Base-by-base conservation (phyloP, 495 filamentous ascomycete species). In the Pseudotulostoma volvatum region DNA sequence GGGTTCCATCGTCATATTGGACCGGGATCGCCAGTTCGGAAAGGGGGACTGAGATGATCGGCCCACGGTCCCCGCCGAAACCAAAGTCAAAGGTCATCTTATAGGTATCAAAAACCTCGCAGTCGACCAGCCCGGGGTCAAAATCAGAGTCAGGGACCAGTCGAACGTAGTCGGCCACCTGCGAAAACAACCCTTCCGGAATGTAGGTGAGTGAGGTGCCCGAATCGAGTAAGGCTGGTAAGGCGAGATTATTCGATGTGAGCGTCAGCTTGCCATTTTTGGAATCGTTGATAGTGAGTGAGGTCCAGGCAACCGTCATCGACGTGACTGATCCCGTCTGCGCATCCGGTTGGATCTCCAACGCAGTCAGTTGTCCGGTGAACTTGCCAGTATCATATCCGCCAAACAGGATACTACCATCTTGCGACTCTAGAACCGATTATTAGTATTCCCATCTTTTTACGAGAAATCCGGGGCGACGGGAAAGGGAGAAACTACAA, bases 161-260 rank as follows among this genome's bases (percentile, higher is more conserved):
- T 60, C 70, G 60, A 82, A 87, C 44, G 60, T 65, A 33, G 83
- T 53, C 2, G 59, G 63, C 11, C 3, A 43, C 14, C 60, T 52
- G 23, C 57, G 61, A 37, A 13, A 66, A 66, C 40, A 86, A 57
- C 42, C 61, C 42, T 44, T 80, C 56, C 13, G 82, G 84, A 0
- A 92, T 70, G 53, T 84, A 87, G 39, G 73, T 79, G 25, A 86
- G 67, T 9, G 71, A 79, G 39, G 70, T 76, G 34, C 83, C 83
- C 14, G 83, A 80, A 56, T 92, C 83, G 18, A 92, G 69, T 1
- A 88, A 63, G 1, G 81, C 79, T 7, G 74, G 68, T 4, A 74
- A 55, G 9, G 63, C 64, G 38, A 76, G 85, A 68, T 3, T 53
- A 43, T 48, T 44, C 39, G 61, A 63, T 39, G 77, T 57, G 18